Evolutionary conservation across 2,329 filamentous ascomycete species (phyloP).

Genomic region (Tetracladium maxilliforme): DNA sequence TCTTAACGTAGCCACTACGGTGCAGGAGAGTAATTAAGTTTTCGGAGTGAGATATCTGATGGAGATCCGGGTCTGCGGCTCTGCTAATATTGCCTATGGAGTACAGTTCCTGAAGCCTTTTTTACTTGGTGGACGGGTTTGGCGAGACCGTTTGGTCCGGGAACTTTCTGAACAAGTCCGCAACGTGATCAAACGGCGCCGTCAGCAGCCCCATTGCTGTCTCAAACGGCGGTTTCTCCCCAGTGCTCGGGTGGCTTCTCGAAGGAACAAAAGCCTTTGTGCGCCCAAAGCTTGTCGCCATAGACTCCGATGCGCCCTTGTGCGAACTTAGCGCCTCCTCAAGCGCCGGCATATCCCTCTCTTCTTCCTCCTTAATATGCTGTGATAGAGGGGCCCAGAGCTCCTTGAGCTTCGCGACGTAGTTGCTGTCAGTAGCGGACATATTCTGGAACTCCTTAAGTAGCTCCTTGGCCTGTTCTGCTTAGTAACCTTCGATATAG

Average conservation of each 20-base stretch:
- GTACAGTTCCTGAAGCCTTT: not conserved
- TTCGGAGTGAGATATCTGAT: too few relatives aligned
- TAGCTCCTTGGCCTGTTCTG: conserved; percentile 33
- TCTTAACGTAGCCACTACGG: too few relatives aligned
- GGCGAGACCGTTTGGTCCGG: conserved; percentile 17
- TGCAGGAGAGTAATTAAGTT: too few relatives aligned
- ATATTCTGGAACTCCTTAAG: conserved; percentile 33
- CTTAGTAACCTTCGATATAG: too few relatives aligned
- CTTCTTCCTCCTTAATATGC: conserved; percentile 36
- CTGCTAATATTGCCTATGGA: too few relatives aligned
- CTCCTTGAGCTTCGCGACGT: conserved; percentile 23
- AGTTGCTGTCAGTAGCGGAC: conserved; percentile 20
- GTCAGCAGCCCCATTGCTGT: conserved; percentile 35
- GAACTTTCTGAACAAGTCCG: conserved; percentile 39
- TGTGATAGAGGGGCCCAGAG: conserved; percentile 25
- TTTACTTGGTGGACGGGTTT: conserved; percentile 5
- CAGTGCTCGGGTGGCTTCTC: conserved; percentile 32
- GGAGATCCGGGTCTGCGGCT: too few relatives aligned
- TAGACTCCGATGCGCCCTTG: conserved; percentile 17
- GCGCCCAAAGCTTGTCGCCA: conserved; percentile 27
- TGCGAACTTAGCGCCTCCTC: conserved; percentile 22
- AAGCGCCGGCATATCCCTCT: conserved; percentile 29
- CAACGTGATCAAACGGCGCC: conserved; percentile 39
- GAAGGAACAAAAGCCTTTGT: conserved; percentile 41
- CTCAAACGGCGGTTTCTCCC: conserved; percentile 38